Percentiles rank a stretch among this genome's conserved stretches.
Evolutionary conservation across 768 basidiomycete species (phyloP).

Genomic region (Neoboletus magnificus): DNA sequence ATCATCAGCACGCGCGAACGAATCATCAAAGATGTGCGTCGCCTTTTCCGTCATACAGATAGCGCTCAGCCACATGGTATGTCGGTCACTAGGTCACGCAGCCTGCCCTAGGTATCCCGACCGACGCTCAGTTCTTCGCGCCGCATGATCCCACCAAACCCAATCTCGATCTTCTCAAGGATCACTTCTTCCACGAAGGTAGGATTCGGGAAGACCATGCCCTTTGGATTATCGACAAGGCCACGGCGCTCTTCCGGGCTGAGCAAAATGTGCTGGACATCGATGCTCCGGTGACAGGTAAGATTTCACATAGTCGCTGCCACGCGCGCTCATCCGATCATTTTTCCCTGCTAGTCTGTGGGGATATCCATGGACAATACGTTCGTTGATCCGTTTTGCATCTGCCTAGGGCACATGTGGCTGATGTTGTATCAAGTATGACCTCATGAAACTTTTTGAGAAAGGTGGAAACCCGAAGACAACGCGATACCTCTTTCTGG

Average conservation of each 20-base stretch:
- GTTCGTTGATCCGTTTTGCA: constrained; percentile 17
- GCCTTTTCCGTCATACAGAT: not conserved
- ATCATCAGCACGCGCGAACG: constrained; percentile 27
- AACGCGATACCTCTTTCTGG: constrained; percentile 70
- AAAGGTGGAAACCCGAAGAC: constrained; percentile 73
- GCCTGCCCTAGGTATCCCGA: constrained; percentile 60
- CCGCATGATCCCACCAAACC: constrained; percentile 59
- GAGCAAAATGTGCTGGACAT: constrained; percentile 69
- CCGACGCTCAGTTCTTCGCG: constrained; percentile 76
- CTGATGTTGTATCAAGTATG: constrained; percentile 45
- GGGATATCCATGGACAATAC: constrained; percentile 24
- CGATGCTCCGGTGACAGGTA: constrained; percentile 71
- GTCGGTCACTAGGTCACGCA: constrained; percentile 53
- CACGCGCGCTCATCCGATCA: constrained; percentile 3
- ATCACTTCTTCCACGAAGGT: constrained; percentile 73
- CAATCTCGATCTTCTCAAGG: constrained; percentile 70
- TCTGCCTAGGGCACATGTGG: not conserved
- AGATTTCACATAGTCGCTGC: constrained; percentile 13
- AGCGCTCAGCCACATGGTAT: not conserved
- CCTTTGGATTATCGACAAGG: constrained; percentile 60
- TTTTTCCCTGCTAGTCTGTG: constrained; percentile 11
- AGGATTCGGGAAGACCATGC: constrained; percentile 65
- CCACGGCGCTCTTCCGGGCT: constrained; percentile 48
- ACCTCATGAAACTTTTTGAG: constrained; percentile 78
- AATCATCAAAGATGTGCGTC: constrained; percentile 25